Evolutionary conservation across 768 basidiomycete genomes (phyloP), one percentile per base, ranked within the genome.

Genomic region (Termitomyces sp.): DNA sequence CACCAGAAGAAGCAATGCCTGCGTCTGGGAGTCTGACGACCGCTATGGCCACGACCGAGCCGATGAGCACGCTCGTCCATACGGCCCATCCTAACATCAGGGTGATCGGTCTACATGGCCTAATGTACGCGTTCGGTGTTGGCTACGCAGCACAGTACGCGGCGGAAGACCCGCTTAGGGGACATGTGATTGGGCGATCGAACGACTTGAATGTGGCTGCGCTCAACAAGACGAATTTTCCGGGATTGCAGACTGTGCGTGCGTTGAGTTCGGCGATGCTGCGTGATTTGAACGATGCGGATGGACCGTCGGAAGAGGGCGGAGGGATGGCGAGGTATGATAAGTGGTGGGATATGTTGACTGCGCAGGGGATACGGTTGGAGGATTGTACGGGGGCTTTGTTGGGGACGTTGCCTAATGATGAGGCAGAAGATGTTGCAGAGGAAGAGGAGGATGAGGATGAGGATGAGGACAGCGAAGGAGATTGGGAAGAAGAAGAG

Each of bases 321-420:
- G 79, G 75, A 1, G 80, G 79, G 2, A 75, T 78, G 68, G 77
- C 81, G 61, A 74, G 90, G 36, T 92, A 89, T 85, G 84, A 86
- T 65, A 74, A 79, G 51, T 92, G 91, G 91, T 88, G 85, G 82
- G 77, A 77, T 14, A 76, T 73, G 65, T 87, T 83, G 63, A 63
- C 73, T 0, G 63, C 66, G 20, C 76, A 81, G 69, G 79, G 82
- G 0, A 73, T 91, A 5, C 72, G 86, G 47, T 69, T 92, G 54
- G 89, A 92, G 72, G 91, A 92, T 70, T 92, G 90, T 67, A 91
- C 91, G 0, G 90, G 88, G 0, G 83, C 76, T 12, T 65, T 77
- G 56, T 72, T 92, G 42, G 91, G 91, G 0, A 77, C 74, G 1
- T 66, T 83, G 32, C 82, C 81, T 8, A 66, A 71, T 43, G 73